Base-by-base conservation (phyloP, 2,329 filamentous ascomycete genomes). In the Dactylellina drechsleri region DNA sequence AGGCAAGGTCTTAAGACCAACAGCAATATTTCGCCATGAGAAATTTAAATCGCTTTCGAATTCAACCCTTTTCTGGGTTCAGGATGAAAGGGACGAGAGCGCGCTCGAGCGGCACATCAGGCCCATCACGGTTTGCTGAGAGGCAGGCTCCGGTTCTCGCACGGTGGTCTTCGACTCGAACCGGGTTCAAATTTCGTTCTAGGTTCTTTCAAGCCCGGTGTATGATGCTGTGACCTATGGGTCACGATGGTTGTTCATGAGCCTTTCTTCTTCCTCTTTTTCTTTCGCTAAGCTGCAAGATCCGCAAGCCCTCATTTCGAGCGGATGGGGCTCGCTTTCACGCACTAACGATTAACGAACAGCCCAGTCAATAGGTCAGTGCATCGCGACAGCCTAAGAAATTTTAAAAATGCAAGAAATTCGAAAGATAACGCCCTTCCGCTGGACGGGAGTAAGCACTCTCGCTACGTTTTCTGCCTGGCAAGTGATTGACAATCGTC, bases 321-420 rank as follows among this genome's bases (percentile, higher is more conserved):
- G 62, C 71, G 64, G 71, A 75, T 75, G 71, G 71, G 71, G 70
- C 70, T 75, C 66, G 66, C 66, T 36, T 54, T 67, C 67, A 62
- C 31, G 62, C 31, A 50, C 62, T 75, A 64, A 65, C 68, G 68
- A 59, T 59, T 66, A 58, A 60, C 64, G 57, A 67, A 18, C 20
- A 54, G 31, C 31, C 13, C 43, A 47, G 13, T 28, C 41, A 50
- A 28, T 56, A 56, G 50, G 61, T n/a, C 18, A 8, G 45, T 36
- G 49, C 59, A 28, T 40, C 50, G 41, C 47, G 47, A 52, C 47
- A n/a, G 47, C 47, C 47, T 52, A 52, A 23, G n/a, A 52, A 52
- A 52, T 52, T 52, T 52, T 52, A 41, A 53, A 23, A 28, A 65
- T 23, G 40, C 41, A 52, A 23, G 49, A 40, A 60, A 54, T 47